Evolutionary conservation across 805 yeast species (phyloP).

Genomic region (Maudiozyma saulgeensis): DNA sequence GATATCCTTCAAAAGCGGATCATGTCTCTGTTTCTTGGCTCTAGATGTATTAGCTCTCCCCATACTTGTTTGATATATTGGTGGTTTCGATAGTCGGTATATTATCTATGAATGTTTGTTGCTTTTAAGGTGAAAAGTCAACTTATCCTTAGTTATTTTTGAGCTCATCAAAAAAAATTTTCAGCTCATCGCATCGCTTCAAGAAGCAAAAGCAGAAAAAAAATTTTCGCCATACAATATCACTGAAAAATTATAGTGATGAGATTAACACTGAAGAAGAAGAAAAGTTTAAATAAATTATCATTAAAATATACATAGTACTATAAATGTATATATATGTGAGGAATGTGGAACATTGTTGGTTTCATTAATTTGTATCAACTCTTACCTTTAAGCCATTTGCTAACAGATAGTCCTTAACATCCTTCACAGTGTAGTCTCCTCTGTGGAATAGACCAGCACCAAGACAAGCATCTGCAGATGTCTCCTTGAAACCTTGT

Average conservation of each 20-base stretch:
- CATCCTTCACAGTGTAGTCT: constrained; percentile 80
- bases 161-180: background rate
- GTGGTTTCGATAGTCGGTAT: background rate
- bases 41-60: constrained; percentile 52
- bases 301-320: no score
- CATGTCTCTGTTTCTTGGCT: constrained; percentile 56
- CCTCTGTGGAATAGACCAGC: constrained; percentile 98
- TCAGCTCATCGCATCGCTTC: background rate
- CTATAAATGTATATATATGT: background rate
- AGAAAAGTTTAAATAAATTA: no score
- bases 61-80: constrained; percentile 22
- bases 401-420: constrained; percentile 54
- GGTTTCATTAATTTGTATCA: constrained; percentile 28
- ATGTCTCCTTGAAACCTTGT: constrained; percentile 74
- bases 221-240: no score
- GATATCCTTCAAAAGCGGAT: constrained; percentile 70
- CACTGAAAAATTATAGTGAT: no score
- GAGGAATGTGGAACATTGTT: background rate
- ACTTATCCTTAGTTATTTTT: background rate
- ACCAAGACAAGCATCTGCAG: constrained; percentile 93
- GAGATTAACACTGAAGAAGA: no score
- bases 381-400: constrained; percentile 67
- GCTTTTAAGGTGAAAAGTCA: no score
- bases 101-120: background rate
- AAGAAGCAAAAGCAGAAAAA: background rate